Percentiles rank a stretch among this genome's conserved stretches.
Evolutionary conservation across 2,329 filamentous ascomycete species (phyloP).

Genomic region (Trichoderma semiorbis): DNA sequence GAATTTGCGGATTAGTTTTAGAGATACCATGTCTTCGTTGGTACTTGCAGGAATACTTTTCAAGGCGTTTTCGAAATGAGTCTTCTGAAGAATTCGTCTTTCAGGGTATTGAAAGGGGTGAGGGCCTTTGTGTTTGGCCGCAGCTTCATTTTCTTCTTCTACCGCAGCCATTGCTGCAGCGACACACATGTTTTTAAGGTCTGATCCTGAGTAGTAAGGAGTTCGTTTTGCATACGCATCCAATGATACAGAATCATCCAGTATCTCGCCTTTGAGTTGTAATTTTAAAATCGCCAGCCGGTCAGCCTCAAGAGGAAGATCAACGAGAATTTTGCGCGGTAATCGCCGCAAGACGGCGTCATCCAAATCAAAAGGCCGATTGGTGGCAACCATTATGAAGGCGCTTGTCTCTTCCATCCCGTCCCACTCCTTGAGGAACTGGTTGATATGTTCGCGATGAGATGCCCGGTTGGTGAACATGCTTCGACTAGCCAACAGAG

Average conservation of each 20-base stretch:
- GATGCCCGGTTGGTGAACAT: conserved; percentile 62
- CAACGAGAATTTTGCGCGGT: conserved; percentile 68
- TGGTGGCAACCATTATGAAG: conserved; percentile 98
- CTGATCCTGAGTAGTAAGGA: conserved; percentile 75
- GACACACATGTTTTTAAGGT: conserved; percentile 79
- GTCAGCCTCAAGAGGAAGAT: conserved; percentile 65
- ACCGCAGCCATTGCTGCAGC: conserved; percentile 76
- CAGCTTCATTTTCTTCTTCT: conserved; percentile 62
- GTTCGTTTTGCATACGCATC: conserved; percentile 62
- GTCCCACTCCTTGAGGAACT: conserved; percentile 96
- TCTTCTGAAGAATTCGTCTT: conserved; percentile 47
- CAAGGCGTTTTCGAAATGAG: conserved; percentile 83
- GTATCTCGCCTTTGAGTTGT: conserved; percentile 63
- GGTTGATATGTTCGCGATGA: conserved; percentile 89
- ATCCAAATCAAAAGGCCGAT: conserved; percentile 91
- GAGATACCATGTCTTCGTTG: conserved; percentile 84
- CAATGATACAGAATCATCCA: conserved; percentile 61
- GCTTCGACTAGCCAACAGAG: conserved; percentile 77
- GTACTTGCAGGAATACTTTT: conserved; percentile 89
- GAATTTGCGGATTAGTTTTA: conserved; percentile 87
- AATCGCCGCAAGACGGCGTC: conserved; percentile 77
- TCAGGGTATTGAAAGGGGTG: conserved; percentile 61
- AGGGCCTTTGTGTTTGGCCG: conserved; percentile 36
- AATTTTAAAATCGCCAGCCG: conserved; percentile 67
- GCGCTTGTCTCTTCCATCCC: conserved; percentile 77